Evolutionary conservation across 495 filamentous ascomycete genomes (phyloP).

Genomic region (Neurospora cerealis): DNA sequence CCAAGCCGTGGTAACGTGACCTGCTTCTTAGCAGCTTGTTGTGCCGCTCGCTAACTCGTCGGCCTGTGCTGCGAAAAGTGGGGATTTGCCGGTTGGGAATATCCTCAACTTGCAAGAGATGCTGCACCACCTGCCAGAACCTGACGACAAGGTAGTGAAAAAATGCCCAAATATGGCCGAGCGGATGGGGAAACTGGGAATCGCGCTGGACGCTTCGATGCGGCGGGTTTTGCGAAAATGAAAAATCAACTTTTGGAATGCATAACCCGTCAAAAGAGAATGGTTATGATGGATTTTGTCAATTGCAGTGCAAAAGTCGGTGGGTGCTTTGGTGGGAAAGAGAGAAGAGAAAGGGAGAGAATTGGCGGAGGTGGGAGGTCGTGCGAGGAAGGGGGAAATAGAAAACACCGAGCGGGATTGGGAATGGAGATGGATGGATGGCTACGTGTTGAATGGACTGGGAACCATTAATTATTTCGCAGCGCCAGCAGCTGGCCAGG

Average conservation of each 20-base stretch:
- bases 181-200: slow-evolving; percentile 8
- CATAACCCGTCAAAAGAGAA: slow-evolving; percentile 17
- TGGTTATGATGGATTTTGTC: slow-evolving; percentile 42
- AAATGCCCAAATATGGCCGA: slow-evolving; percentile 12
- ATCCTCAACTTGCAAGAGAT: slow-evolving; percentile 25
- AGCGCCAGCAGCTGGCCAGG: slow-evolving; percentile 15
- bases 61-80: slow-evolving; percentile 14
- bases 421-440: slow-evolving; percentile 30
- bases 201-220: slow-evolving; percentile 16
- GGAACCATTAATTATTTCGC: slow-evolving; percentile 27
- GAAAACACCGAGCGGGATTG: background rate
- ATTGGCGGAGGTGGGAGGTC: slow-evolving; percentile 3
- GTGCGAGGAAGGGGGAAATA: slow-evolving; percentile 11
- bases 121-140: slow-evolving; percentile 8
- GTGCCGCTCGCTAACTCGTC: background rate
- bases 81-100: slow-evolving; percentile 28
- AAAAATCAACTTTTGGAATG: slow-evolving; percentile 21
- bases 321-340: slow-evolving; percentile 37
- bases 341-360: slow-evolving; percentile 11
- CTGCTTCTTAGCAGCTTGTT: slow-evolving; percentile 15
- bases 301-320: slow-evolving; percentile 23
- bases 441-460: slow-evolving; percentile 28
- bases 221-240: slow-evolving; percentile 17
- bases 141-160: slow-evolving; percentile 5
- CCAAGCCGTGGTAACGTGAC: slow-evolving; percentile 18